Evolutionary conservation across 2,329 filamentous ascomycete genomes (phyloP), one percentile per base, ranked within the genome.

Genomic region (Penicillium sp.): DNA sequence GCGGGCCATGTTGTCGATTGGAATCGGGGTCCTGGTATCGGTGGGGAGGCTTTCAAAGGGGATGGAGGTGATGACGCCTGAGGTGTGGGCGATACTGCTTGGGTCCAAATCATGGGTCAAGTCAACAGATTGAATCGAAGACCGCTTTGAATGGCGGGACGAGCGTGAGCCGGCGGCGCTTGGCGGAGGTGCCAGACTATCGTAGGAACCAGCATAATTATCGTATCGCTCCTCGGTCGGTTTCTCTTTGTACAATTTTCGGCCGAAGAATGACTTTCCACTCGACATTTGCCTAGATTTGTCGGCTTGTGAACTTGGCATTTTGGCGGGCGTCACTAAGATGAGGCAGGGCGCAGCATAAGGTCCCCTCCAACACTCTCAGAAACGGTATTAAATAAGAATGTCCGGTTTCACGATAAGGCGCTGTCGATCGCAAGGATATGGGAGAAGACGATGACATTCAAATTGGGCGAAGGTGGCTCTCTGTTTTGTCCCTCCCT

Each of bases 11-110:
- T 89, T 90, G 45, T 95, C 89, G 68, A 90, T 81, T 39, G 88
- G 78, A 57, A 91, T 83, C 5, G 91, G 88, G 25, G 87, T 88
- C 69, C 85, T 86, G 48, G 82, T 83, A 72, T 90, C 88, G 53
- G 83, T 72, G 50, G 82, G 72, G 31, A 88, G 81, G 67, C 80
- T 86, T 66, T 96, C 90, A 78, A 95, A 96, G 33, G 92, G 91
- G 63, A 97, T 92, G 29, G 90, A 88, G 34, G 91, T 91, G 69
- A 96, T 91, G 57, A 93, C 85, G 57, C 91, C 92, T 34, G 91
- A 88, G 70, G 86, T 87, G 78, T 87, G 87, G 70, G 89, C 88
- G 60, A 92, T 77, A 58, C 85, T 87, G 59, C 82, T 77, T 48
- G 71, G 66, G 66, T 86, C 83, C n/a, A 76, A 68, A 55, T 88